Evolutionary conservation across 116 monocot genomes (phyloP).

Genomic region (Papilionanthe hybrid): DNA sequence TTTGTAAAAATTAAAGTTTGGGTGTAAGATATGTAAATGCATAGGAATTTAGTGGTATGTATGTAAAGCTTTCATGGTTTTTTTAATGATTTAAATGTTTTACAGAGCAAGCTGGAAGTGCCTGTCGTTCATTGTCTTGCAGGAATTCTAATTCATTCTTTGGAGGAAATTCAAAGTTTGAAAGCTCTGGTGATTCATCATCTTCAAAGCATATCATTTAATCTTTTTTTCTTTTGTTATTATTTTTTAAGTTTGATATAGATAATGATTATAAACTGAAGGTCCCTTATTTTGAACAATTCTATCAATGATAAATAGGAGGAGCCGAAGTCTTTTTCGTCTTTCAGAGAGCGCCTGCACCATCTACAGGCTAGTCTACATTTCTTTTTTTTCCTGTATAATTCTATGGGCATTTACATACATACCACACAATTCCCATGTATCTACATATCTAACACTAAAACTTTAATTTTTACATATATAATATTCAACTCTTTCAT

Average conservation of each 20-base stretch:
- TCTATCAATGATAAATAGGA: slow-evolving; percentile 38
- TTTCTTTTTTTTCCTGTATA: neutral
- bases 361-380: slow-evolving; percentile 56
- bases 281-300: neutral
- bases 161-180: slow-evolving; percentile 46
- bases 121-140: slow-evolving; percentile 51
- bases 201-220: neutral
- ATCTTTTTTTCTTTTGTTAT: too few relatives aligned
- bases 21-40: too few relatives aligned
- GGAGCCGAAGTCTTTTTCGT: slow-evolving; percentile 59
- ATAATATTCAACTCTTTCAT: too few relatives aligned
- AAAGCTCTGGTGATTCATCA: slow-evolving; percentile 43
- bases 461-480: too few relatives aligned
- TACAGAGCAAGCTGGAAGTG: slow-evolving; percentile 44
- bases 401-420: too few relatives aligned
- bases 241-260: neutral
- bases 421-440: too few relatives aligned
- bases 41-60: too few relatives aligned
- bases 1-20: too few relatives aligned
- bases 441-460: too few relatives aligned
- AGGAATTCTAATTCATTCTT: slow-evolving; percentile 57
- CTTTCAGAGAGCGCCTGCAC: slow-evolving; percentile 78
- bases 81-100: slow-evolving; percentile 1
- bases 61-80: too few relatives aligned
- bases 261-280: slow-evolving; percentile 1